Conservation (phyloP, 2,329 filamentous ascomycete species). For the Trichoderma koningii region DNA sequence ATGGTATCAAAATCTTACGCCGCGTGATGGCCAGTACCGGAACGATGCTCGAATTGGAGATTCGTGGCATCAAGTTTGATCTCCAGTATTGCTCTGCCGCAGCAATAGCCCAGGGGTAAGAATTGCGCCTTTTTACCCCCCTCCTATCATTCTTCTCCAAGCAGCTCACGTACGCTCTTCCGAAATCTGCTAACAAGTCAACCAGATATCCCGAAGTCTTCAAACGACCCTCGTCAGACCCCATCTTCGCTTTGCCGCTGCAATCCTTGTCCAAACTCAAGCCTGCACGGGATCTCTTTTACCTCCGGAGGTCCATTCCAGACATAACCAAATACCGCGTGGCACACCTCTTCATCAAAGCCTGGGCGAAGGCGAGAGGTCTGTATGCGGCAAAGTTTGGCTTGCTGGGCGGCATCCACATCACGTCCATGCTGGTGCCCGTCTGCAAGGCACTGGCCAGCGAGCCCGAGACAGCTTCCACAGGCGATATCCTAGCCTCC, state of each 20-base stretch:
- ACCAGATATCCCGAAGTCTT: slow-evolving; percentile 51
- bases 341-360: slow-evolving; percentile 61
- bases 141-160: neutral
- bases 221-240: slow-evolving; percentile 51
- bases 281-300: slow-evolving; percentile 62
- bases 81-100: slow-evolving; percentile 67
- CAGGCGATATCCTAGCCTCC: slow-evolving; percentile 55
- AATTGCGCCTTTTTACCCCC: neutral
- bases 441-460: slow-evolving; percentile 58
- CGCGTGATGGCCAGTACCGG: slow-evolving; percentile 61
- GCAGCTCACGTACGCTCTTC: no score
- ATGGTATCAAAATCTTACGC: slow-evolving; percentile 54
- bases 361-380: slow-evolving; percentile 63
- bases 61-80: slow-evolving; percentile 61
- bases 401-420: slow-evolving; percentile 65
- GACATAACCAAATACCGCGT: slow-evolving; percentile 59
- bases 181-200: neutral
- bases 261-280: slow-evolving; percentile 64
- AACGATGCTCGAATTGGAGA: slow-evolving; percentile 64
- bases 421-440: slow-evolving; percentile 62
- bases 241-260: slow-evolving; percentile 57
- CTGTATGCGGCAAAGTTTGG: slow-evolving; percentile 68
- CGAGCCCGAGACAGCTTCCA: slow-evolving; percentile 42
- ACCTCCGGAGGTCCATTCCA: slow-evolving; percentile 61
- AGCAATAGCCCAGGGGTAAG: slow-evolving; percentile 53